These are phyloP conservation scores for Liriodendron chinense DNA, from an alignment of 164 flowering plant genomes.

Conservation along the genomic window DNA sequence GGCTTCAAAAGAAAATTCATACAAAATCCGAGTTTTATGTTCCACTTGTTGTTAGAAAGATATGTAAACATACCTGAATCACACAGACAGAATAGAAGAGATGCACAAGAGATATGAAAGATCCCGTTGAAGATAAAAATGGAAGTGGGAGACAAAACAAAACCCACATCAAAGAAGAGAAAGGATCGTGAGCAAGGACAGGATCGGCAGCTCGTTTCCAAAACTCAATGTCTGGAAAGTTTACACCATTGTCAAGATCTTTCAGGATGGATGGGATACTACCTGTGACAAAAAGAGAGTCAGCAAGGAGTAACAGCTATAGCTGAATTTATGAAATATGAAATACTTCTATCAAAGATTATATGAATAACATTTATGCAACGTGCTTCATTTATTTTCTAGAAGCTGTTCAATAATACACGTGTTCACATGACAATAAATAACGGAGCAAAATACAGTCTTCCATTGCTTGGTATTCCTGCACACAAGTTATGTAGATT, in stretches of 20 bases:
- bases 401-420: too few relatives aligned
- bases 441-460: too few relatives aligned
- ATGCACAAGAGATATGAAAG: constrained; percentile 72
- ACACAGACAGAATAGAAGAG: constrained; percentile 69
- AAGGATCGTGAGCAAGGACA: constrained; percentile 76
- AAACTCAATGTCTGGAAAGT: constrained; percentile 57
- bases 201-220: constrained; percentile 83
- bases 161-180: constrained; percentile 93
- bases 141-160: constrained; percentile 85
- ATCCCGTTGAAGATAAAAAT: constrained; percentile 49
- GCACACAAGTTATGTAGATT: too few relatives aligned
- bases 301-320: background rate
- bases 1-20: background rate
- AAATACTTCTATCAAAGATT: background rate
- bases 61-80: constrained; percentile 54
- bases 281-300: constrained; percentile 37
- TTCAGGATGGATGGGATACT: constrained; percentile 36
- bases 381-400: too few relatives aligned
- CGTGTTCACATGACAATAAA: too few relatives aligned
- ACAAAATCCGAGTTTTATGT: background rate
- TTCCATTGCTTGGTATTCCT: too few relatives aligned
- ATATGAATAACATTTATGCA: too few relatives aligned
- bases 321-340: background rate
- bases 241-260: constrained; percentile 36
- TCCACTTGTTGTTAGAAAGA: background rate